phyloP scores from a whole-genome alignment of 2,329 filamentous ascomycete genomes.

The Rosellinia necatrix region DNA sequence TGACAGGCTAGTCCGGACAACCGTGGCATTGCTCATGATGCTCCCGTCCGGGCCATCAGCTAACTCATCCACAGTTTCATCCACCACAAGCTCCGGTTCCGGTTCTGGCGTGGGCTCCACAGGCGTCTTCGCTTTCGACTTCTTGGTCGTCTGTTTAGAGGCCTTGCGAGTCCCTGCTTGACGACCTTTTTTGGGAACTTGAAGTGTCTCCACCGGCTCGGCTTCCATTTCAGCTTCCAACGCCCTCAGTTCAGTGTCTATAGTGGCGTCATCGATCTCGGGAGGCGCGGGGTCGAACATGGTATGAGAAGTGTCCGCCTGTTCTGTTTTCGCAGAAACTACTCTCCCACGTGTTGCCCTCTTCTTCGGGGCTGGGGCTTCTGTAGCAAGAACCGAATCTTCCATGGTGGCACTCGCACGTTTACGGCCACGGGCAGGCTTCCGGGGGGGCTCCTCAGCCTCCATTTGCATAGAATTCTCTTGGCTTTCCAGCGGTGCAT shows the following conservation, averaged over 20 bases:
- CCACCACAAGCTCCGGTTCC: constrained; percentile 11
- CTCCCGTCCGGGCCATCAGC: constrained; percentile 47
- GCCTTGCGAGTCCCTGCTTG: constrained; percentile 55
- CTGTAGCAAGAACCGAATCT: constrained; percentile 49
- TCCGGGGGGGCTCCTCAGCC: constrained; percentile 36
- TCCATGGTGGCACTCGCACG: constrained; percentile 64
- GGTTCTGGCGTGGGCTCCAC: constrained; percentile 29
- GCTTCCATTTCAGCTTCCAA: constrained; percentile 56
- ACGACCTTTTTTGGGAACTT: constrained; percentile 59
- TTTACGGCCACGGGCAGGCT: constrained; percentile 62
- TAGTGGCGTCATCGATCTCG: constrained; percentile 51
- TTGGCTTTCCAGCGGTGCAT: constrained; percentile 11
- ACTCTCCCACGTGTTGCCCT: constrained; percentile 55
- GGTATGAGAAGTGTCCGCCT: constrained; percentile 46
- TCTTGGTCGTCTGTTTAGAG: constrained; percentile 56
- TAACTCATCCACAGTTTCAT: constrained; percentile 37
- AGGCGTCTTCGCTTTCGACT: constrained; percentile 44
- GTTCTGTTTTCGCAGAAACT: constrained; percentile 36
- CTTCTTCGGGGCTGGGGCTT: constrained; percentile 63
- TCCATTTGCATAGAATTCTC: constrained; percentile 40
- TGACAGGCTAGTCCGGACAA: constrained; percentile 44
- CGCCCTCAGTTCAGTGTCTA: constrained; percentile 57
- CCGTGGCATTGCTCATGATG: constrained; percentile 48
- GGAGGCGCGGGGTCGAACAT: constrained; percentile 58
- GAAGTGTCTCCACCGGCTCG: constrained; percentile 46